Evolutionary conservation across 1,139 yeast species (phyloP).

Genomic region (Sugiyamaella castrensis): DNA sequence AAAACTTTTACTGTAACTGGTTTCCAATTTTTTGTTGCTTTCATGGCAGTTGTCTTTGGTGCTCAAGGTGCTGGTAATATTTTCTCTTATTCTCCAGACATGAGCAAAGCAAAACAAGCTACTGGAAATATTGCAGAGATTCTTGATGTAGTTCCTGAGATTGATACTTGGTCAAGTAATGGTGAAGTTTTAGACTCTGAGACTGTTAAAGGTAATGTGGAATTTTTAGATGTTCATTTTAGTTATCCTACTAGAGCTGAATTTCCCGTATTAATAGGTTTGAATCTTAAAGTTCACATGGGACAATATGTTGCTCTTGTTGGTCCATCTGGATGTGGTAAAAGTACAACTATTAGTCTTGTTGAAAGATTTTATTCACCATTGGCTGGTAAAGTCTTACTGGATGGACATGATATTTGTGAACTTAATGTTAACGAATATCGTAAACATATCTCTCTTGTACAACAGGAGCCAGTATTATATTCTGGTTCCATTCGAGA

Average conservation of each 20-base stretch:
- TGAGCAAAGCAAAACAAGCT: conserved; percentile 48
- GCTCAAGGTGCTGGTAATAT: conserved; percentile 83
- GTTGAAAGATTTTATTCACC: conserved; percentile 80
- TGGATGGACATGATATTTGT: conserved; percentile 70
- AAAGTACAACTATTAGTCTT: conserved; percentile 82
- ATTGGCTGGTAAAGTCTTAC: conserved; percentile 54
- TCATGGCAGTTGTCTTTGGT: conserved; percentile 63
- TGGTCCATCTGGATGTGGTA: conserved; percentile 95
- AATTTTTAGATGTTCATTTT: conserved; percentile 65
- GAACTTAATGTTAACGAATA: conserved; percentile 67
- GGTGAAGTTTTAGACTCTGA: conserved; percentile 48
- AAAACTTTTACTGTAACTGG: conserved; percentile 28
- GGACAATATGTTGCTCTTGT: conserved; percentile 92
- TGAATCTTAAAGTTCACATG: conserved; percentile 61
- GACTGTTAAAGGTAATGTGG: conserved; percentile 53
- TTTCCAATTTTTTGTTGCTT: conserved; percentile 38
- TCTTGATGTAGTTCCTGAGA: conserved; percentile 60
- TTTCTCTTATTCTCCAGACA: conserved; percentile 82
- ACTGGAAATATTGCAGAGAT: conserved; percentile 76
- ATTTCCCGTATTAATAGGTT: conserved; percentile 62
- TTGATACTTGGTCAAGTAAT: conserved; percentile 48
- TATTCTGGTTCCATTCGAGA: conserved; percentile 86
- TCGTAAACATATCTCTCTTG: conserved; percentile 75
- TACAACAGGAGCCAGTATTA: conserved; percentile 77
- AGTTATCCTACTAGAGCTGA: conserved; percentile 82